Percentiles rank a stretch among this genome's conserved stretches.
These are phyloP conservation scores for Grosmannia penicillata DNA, from an alignment of 2,329 filamentous ascomycete species.

Conservation along the genomic window DNA sequence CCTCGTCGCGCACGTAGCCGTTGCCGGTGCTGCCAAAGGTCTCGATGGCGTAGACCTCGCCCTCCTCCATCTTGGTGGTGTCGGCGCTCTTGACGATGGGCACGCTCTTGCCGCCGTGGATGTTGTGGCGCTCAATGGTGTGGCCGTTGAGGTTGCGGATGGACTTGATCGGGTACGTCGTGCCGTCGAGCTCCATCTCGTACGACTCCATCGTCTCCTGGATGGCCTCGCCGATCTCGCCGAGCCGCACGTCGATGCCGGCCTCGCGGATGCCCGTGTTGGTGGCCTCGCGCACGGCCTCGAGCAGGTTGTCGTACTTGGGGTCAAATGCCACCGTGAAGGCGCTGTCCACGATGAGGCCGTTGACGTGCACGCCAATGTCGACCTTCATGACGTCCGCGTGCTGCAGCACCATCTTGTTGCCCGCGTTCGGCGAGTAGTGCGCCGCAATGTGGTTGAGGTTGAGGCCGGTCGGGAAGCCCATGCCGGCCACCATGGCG, in stretches of 20 bases:
- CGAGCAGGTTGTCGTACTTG: constrained; percentile 59
- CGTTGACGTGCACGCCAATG: constrained; percentile 69
- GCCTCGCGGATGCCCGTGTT: constrained; percentile 83
- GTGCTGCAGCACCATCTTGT: constrained; percentile 57
- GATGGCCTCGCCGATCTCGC: constrained; percentile 69
- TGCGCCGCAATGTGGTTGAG: constrained; percentile 74
- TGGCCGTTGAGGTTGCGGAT: constrained; percentile 83
- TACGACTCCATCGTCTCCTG: constrained; percentile 92
- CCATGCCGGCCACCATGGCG: constrained; percentile 61
- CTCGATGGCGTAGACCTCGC: constrained; percentile 89
- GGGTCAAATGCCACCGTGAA: constrained; percentile 67
- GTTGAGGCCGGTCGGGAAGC: constrained; percentile 69
- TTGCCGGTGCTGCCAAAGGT: constrained; percentile 91
- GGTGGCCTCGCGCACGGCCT: constrained; percentile 60
- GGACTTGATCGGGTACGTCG: constrained; percentile 65
- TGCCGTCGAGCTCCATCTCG: constrained; percentile 70
- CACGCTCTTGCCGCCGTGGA: constrained; percentile 85
- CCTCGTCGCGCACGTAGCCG: constrained; percentile 75
- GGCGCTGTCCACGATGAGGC: constrained; percentile 66
- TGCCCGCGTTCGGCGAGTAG: constrained; percentile 72
- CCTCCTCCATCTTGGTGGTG: constrained; percentile 94
- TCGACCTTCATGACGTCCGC: constrained; percentile 74
- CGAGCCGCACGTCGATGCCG: constrained; percentile 80
- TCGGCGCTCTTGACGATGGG: constrained; percentile 84
- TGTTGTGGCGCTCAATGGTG: constrained; percentile 77